Percentiles rank a stretch among this genome's conserved stretches.
These are phyloP conservation scores for Pseudocercospora cruenta DNA, from an alignment of 2,329 filamentous ascomycete genomes.

Conservation along the genomic window DNA sequence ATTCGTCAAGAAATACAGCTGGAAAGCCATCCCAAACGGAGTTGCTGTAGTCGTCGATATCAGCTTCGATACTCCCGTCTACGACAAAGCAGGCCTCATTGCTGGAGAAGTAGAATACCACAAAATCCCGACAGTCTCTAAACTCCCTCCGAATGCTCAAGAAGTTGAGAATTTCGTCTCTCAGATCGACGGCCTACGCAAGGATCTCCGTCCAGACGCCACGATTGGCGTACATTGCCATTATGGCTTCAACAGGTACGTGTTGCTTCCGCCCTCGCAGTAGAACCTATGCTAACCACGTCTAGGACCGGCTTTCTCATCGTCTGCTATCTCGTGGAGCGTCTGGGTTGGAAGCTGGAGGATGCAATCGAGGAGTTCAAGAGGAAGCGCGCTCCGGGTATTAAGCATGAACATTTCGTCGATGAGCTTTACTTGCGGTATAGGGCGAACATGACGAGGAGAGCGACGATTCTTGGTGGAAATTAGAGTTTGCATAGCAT, in stretches of 20 bases:
- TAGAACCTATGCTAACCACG: background rate
- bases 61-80: constrained; percentile 86
- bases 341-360: constrained; percentile 70
- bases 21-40: constrained; percentile 54
- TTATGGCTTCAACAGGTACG: constrained; percentile 79
- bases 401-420: constrained; percentile 86
- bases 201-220: constrained; percentile 41
- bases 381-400: constrained; percentile 73
- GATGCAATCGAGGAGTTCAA: constrained; percentile 81
- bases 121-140: constrained; percentile 91
- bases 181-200: constrained; percentile 55
- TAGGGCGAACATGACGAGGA: constrained; percentile 42
- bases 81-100: constrained; percentile 66
- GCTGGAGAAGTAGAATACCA: constrained; percentile 56
- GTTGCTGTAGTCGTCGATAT: constrained; percentile 73
- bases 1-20: constrained; percentile 71
- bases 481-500: background rate
- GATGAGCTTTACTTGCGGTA: constrained; percentile 83
- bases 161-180: constrained; percentile 64
- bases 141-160: constrained; percentile 73
- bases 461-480: constrained; percentile 19
- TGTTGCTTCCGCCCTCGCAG: background rate
- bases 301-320: constrained; percentile 84
- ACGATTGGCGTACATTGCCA: constrained; percentile 86
- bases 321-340: constrained; percentile 86